A percentile compares a stretch with the other conserved stretches of the same genome.
Conservation (phyloP, 1,284 basidiomycete genomes). For the Inonotus hispidus region DNA sequence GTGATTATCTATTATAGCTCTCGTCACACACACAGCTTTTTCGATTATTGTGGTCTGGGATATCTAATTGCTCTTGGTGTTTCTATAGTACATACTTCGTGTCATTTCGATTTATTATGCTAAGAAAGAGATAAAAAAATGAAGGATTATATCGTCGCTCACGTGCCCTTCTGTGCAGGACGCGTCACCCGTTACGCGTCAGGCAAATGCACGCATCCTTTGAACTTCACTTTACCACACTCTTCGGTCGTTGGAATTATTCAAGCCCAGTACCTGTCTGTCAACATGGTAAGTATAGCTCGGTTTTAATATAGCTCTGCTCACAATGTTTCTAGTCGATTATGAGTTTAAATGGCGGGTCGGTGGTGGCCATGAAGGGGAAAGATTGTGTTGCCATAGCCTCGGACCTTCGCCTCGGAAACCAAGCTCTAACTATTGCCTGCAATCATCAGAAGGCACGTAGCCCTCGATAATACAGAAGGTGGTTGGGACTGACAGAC, state of each 20-base stretch:
- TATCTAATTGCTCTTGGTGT: too few relatives aligned
- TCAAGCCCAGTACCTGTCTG: background rate
- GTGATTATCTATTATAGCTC: background rate
- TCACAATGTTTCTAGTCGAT: slow-evolving; percentile 41
- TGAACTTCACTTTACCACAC: background rate
- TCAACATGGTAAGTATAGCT: background rate
- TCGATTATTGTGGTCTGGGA: too few relatives aligned
- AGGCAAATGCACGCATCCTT: background rate
- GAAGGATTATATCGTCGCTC: background rate
- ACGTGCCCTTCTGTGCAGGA: background rate
- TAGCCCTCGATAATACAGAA: background rate
- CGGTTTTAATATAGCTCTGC: slow-evolving; percentile 30
- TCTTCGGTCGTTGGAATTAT: background rate
- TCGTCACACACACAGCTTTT: too few relatives aligned
- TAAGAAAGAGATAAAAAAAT: too few relatives aligned
- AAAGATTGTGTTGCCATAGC: slow-evolving; percentile 99
- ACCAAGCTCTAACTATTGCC: slow-evolving; percentile 84
- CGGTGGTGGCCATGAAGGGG: slow-evolving; percentile 97
- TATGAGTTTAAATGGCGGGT: slow-evolving; percentile 92
- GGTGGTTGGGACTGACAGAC: background rate
- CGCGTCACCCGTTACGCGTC: slow-evolving; percentile 4
- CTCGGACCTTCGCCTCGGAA: slow-evolving; percentile 89
- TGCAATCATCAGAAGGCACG: slow-evolving; percentile 90
- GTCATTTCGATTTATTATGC: too few relatives aligned
- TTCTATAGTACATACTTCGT: background rate